Evolutionary conservation across 805 yeast species (phyloP).

Genomic region (Dipodascus geniculatus): DNA sequence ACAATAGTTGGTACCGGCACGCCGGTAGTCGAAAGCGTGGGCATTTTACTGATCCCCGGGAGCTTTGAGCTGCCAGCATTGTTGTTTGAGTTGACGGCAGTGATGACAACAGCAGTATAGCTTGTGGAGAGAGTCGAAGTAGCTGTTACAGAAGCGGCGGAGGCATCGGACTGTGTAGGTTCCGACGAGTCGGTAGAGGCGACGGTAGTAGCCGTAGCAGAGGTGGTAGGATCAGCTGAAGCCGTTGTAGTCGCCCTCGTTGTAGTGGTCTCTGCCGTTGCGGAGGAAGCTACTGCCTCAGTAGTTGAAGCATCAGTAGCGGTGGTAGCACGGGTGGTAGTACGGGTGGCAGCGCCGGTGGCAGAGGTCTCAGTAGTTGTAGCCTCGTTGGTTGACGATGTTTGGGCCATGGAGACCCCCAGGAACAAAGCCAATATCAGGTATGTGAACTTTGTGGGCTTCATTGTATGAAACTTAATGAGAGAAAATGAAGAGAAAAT

Average conservation of each 20-base stretch:
- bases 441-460: not conserved
- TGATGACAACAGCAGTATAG: not conserved
- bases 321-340: not conserved
- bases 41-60: not conserved
- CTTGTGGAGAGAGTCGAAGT: not conserved
- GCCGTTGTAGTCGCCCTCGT: not conserved
- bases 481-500: not conserved
- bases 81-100: not conserved
- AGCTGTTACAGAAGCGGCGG: not conserved
- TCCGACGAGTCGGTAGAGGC: not conserved
- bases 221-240: not conserved
- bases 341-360: not conserved
- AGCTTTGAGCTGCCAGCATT: too few species aligned
- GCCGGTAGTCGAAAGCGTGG: slow-evolving; percentile 5
- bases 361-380: not conserved
- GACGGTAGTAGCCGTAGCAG: not conserved
- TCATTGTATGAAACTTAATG: not conserved
- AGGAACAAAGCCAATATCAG: not conserved
- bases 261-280: not conserved
- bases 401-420: not conserved
- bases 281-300: not conserved
- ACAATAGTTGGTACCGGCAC: slow-evolving; percentile 37
- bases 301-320: not conserved
- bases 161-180: not conserved
- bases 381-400: not conserved